Evolutionary conservation across 306 rosid genomes (phyloP), one percentile per base, ranked within the genome.

Genomic region (Cajanus cajan): DNA sequence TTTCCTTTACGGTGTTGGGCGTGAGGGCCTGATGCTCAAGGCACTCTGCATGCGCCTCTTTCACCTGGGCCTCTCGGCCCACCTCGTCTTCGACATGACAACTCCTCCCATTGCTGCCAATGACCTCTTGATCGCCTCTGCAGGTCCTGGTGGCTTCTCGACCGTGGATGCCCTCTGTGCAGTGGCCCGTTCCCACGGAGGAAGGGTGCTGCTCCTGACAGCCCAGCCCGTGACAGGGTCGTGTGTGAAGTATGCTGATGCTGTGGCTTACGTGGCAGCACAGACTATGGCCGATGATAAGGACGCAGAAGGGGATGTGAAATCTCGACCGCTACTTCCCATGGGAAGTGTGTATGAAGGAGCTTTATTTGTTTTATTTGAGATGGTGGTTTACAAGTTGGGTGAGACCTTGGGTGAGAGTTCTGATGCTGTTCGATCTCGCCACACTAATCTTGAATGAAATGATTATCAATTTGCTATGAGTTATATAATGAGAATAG

Each of bases 341-440:
- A 89, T 95, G 99, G 99, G 99, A 40, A 91, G 99, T 68, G 89
- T 84, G 73, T 93, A 91, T 5, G 99, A 95, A 82, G 98, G 99
- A 9, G 94, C 98, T 1, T 2, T 95, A 85, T 95, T 88, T 55
- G 97, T 95, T n/a, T 18, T 95, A 86, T 95, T 93, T 71, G 99
- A 93, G 89, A 93, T 93, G 96, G 98, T 85, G 65, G 93, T 93
- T 37, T 89, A 84, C 74, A 84, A 82, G 70, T 73, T 93, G 82
- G 94, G 92, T 16, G 93, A 84, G 74, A 80, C 14, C 7, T 84
- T 91, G 83, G 90, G 84, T 28, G 87, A 93, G 90, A 89, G 71
- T 74, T 76, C 91, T 0, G 93, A 90, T 33, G 85, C 93, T 82
- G 82, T 95, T 59, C 96, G 99, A 77, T 90, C 90, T 22, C 94